phyloP scores from a whole-genome alignment of 805 yeast genomes.

The Wickerhamomyces subpelliculosus region DNA sequence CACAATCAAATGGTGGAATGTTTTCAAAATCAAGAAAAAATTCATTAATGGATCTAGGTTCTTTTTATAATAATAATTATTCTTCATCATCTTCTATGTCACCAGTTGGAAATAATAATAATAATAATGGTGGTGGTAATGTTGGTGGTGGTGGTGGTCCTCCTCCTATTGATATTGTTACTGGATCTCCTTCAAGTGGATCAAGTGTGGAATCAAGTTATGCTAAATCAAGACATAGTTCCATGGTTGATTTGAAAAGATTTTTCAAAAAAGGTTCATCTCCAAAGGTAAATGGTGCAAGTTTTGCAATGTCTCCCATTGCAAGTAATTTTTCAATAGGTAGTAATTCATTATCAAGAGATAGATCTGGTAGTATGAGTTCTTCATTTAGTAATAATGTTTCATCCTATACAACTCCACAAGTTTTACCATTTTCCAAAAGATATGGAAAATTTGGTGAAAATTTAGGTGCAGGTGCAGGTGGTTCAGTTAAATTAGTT shows the following conservation, averaged over 20 bases:
- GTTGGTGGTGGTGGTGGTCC: too few species aligned
- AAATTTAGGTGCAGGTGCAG: conserved; percentile 90
- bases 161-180: conserved; percentile 6
- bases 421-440: conserved; percentile 54
- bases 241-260: conserved; percentile 72
- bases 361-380: conserved; percentile 21
- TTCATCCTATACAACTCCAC: conserved; percentile 30
- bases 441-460: conserved; percentile 80
- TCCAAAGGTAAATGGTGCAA: conserved; percentile 12
- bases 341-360: conserved; percentile 10
- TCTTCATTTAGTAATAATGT: conserved; percentile 31
- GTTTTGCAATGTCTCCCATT: conserved; percentile 13
- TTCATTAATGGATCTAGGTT: conserved; percentile 24
- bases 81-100: conserved; percentile 5
- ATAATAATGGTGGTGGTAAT: too few species aligned
- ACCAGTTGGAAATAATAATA: background rate
- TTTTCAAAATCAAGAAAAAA: conserved; percentile 40
- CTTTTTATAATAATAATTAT: conserved; percentile 18
- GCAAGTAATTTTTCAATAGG: conserved; percentile 10
- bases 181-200: conserved; percentile 20
- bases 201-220: conserved; percentile 18
- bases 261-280: conserved; percentile 49
- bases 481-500: conserved; percentile 79
- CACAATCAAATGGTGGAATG: conserved; percentile 27
- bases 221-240: conserved; percentile 55